These are phyloP conservation scores for Barbarea vulgaris DNA, from an alignment of 345 rosid genomes.

Conservation along the genomic window DNA sequence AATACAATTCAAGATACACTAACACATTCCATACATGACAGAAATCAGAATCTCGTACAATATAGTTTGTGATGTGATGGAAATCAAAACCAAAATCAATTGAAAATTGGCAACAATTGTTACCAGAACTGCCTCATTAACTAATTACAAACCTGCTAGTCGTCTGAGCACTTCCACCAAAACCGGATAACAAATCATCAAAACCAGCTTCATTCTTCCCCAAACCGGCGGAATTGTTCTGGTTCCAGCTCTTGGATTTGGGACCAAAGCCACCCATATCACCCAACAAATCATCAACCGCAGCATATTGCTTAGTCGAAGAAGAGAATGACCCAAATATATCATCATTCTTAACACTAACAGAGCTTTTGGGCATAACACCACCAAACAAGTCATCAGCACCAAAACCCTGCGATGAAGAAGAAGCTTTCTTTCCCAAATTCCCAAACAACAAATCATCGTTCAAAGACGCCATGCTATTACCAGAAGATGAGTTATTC, in stretches of 20 bases:
- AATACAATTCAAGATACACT: neutral
- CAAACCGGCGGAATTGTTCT: neutral
- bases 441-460: conserved; percentile 50
- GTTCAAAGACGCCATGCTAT: conserved; percentile 48
- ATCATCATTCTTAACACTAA: conserved; percentile 39
- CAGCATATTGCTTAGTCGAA: conserved; percentile 42
- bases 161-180: conserved; percentile 52
- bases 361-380: conserved; percentile 46
- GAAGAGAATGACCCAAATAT: conserved; percentile 55
- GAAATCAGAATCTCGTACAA: neutral
- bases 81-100: neutral
- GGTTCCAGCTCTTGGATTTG: neutral
- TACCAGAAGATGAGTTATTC: conserved; percentile 32
- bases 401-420: conserved; percentile 31
- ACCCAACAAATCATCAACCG: conserved; percentile 63
- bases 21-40: conserved; percentile 7
- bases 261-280: neutral
- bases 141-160: conserved; percentile 48
- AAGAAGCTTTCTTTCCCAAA: conserved; percentile 38
- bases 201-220: conserved; percentile 43
- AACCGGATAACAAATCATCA: conserved; percentile 82
- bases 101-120: neutral
- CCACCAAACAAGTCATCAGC: conserved; percentile 64
- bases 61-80: neutral
- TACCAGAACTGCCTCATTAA: neutral